Evolutionary conservation across 164 flowering plant species (phyloP), one percentile per base, ranked within the genome.

Genomic region (Berberis vulgaris): DNA sequence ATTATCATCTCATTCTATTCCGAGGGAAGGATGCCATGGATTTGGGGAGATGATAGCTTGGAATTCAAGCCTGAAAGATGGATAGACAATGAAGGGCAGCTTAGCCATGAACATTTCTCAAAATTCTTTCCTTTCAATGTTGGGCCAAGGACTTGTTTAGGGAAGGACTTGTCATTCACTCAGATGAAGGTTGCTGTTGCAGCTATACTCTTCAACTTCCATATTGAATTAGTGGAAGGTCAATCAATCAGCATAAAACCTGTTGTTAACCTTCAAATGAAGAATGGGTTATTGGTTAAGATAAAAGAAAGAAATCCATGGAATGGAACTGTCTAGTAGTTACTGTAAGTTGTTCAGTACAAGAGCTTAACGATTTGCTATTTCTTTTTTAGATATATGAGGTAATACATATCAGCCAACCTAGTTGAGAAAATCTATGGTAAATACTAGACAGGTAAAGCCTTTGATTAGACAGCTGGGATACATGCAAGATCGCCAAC

Each of bases 11-110:
- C 66, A 1, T 39, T 68, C 4, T 79, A 72, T 58, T 53, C 80
- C 0, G 77, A 77, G 77, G 86, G 76, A 4, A 73, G 80, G 50
- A 75, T 76, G 79, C 68, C 71, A 41, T 52, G 60, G 42, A 59
- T 81, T 1, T 85, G 87, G 89, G 89, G 85, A 5, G 60, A 74
- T 13, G 86, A 83, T 41, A 76, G 84, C 73, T 11, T 43, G 52
- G 81, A 80, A 57, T 83, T 79, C 68, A 80, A 61, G 73, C 87
- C 85, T 0, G 83, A 85, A 72, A 69, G 85, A 57, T 85, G 86
- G 86, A 75, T 85, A 65, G 26, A 42, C 4, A 41, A 62, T 2
- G 54, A 26, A 77, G 80, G 41, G 6, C 59, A 45, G 11, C 66
- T 68, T n/a, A 9, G 12, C 11, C 42, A 57, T 57, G 81, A 71